Conservation (phyloP, 306 rosid genomes). For the Gleditsia sinensis region DNA sequence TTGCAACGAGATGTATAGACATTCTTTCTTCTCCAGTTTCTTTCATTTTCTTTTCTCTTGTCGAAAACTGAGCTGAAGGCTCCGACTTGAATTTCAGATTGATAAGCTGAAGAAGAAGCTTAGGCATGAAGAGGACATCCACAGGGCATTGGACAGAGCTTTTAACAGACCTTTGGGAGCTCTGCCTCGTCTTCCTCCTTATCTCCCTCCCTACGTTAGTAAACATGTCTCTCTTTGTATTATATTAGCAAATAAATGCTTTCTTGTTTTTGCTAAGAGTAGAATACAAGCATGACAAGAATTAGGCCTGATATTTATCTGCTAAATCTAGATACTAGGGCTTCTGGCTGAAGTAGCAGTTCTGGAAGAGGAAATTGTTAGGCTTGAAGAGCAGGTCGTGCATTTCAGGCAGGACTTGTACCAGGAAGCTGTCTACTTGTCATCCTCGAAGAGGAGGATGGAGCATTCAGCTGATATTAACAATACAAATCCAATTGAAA, state of each 20-base stretch:
- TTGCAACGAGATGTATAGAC: conserved; percentile 76
- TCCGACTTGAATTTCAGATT: conserved; percentile 49
- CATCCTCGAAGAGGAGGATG: conserved; percentile 67
- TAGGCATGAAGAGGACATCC: conserved; percentile 82
- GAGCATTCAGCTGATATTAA: conserved; percentile 44
- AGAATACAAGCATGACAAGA: neutral
- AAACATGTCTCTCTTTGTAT: conserved; percentile 1
- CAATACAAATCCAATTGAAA: conserved; percentile 38
- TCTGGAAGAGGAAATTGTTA: conserved; percentile 94
- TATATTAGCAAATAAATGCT: neutral
- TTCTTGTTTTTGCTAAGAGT: neutral
- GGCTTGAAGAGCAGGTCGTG: conserved; percentile 84
- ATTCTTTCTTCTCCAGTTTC: neutral
- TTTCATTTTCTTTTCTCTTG: neutral
- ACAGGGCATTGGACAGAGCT: conserved; percentile 88
- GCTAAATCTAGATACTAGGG: conserved; percentile 61
- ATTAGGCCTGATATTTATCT: too few relatives aligned
- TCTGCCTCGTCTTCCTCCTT: conserved; percentile 94
- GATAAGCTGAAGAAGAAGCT: conserved; percentile 91
- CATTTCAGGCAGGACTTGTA: conserved; percentile 83
- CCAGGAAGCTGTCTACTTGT: conserved; percentile 82
- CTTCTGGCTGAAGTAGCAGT: conserved; percentile 98
- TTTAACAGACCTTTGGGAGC: conserved; percentile 91
- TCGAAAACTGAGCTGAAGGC: conserved; percentile 20
- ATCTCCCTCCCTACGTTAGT: conserved; percentile 85